Percentiles rank a stretch among this genome's conserved stretches.
phyloP scores from a whole-genome alignment of 2,329 filamentous ascomycete species.

The Teratosphaeria pseudoeucalypti region DNA sequence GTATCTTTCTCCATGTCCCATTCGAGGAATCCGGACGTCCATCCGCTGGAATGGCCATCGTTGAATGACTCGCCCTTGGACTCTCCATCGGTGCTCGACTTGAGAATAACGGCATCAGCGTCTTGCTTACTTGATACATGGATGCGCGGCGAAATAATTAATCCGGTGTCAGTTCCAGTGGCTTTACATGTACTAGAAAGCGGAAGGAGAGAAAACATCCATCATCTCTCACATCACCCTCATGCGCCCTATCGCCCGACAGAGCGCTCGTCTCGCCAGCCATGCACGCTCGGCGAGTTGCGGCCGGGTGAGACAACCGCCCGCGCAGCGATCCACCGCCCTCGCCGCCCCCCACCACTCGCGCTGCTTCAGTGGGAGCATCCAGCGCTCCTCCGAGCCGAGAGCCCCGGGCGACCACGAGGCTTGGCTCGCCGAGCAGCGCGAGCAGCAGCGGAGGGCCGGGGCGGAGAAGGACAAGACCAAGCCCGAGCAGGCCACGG shows the following conservation, averaged over 20 bases:
- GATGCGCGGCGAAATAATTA: background rate
- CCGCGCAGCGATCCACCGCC: background rate
- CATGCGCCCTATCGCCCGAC: conserved; percentile 23
- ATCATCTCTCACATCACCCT: background rate
- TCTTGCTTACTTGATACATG: background rate
- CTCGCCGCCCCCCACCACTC: conserved; percentile 4
- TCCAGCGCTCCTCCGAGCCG: conserved; percentile 8
- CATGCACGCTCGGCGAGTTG: conserved; percentile 11
- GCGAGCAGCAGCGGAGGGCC: conserved; percentile 10
- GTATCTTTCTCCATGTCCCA: too few species aligned
- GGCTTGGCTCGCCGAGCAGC: conserved; percentile 9
- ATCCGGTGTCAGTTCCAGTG: background rate
- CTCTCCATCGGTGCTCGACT: too few species aligned
- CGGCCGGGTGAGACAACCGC: conserved; percentile 8
- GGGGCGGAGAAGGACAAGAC: conserved; percentile 1
- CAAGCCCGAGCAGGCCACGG: background rate
- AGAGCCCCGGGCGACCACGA: conserved; percentile 12
- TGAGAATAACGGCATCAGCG: too few species aligned
- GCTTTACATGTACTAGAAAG: background rate
- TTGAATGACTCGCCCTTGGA: too few species aligned
- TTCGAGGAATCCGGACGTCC: too few species aligned
- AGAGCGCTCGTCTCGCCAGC: conserved; percentile 21
- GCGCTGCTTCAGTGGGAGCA: conserved; percentile 15
- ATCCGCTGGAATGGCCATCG: too few species aligned
- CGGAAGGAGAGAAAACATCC: background rate